Evolutionary conservation across 208 protist species (phyloP).

Genomic region (Endotrypanum monterogeii): DNA sequence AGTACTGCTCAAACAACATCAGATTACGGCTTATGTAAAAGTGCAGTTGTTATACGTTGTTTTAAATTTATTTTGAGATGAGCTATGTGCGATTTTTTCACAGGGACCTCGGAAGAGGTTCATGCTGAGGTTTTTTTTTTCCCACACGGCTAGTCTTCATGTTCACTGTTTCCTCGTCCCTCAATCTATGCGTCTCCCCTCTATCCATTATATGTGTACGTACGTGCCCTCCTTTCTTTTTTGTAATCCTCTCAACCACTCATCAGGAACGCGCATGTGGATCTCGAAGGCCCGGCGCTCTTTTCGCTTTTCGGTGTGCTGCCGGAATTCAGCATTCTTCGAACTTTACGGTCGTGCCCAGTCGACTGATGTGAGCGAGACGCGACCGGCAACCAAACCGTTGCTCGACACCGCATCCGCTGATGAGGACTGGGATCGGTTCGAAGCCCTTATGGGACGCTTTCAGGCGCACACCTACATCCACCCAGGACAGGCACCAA

Average conservation of each 20-base stretch:
- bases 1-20: background rate
- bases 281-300: background rate
- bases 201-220: background rate
- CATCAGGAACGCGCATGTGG: constrained; percentile 12
- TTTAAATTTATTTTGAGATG: background rate
- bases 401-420: constrained; percentile 4
- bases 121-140: background rate
- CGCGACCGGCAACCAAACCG: background rate
- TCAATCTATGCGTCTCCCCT: background rate
- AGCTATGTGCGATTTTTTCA: background rate
- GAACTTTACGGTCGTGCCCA: constrained; percentile 30
- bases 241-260: background rate
- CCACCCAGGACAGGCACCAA: constrained; percentile 14
- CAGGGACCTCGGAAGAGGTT: no score
- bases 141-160: background rate
- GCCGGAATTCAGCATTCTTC: constrained; percentile 20
- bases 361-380: background rate
- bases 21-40: background rate
- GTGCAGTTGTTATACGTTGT: background rate
- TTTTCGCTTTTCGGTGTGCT: constrained; percentile 5
- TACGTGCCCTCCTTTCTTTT: background rate
- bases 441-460: constrained; percentile 12
- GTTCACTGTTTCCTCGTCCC: background rate
- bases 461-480: constrained; percentile 32
- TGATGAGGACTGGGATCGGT: constrained; percentile 7